Percentiles rank a stretch among this genome's conserved stretches.
Conservation (phyloP, 345 rosid species). For the Sisymbrium altissimum region DNA sequence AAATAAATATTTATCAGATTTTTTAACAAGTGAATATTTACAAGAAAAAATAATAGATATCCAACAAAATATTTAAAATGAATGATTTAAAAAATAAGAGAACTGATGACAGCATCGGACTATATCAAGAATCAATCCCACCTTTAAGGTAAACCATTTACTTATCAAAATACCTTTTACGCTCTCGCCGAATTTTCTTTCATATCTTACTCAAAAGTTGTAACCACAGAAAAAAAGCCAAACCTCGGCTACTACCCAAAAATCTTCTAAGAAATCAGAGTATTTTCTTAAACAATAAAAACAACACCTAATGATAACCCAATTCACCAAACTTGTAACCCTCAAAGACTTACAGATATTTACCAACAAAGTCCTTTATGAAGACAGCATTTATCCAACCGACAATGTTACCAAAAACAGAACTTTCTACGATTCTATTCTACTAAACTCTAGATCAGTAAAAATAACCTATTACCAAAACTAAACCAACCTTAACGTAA, state of each 20-base stretch:
- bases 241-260: neutral
- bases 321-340: too few relatives aligned
- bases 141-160: neutral
- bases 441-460: too few relatives aligned
- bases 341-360: too few relatives aligned
- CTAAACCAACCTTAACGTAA: too few relatives aligned
- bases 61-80: neutral
- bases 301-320: too few relatives aligned
- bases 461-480: too few relatives aligned
- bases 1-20: neutral
- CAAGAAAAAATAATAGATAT: neutral
- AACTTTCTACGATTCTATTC: too few relatives aligned
- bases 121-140: neutral
- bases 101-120: neutral
- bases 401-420: too few relatives aligned
- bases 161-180: neutral
- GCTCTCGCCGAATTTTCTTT: neutral
- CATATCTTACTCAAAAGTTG: neutral
- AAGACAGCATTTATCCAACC: too few relatives aligned
- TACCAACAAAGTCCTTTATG: too few relatives aligned
- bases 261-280: neutral
- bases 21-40: neutral
- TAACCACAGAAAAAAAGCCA: neutral
- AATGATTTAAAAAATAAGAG: neutral
- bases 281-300: too few relatives aligned